phyloP scores from a whole-genome alignment of 352 stramenopile genomes.

The Globisporangium alternatum region DNA sequence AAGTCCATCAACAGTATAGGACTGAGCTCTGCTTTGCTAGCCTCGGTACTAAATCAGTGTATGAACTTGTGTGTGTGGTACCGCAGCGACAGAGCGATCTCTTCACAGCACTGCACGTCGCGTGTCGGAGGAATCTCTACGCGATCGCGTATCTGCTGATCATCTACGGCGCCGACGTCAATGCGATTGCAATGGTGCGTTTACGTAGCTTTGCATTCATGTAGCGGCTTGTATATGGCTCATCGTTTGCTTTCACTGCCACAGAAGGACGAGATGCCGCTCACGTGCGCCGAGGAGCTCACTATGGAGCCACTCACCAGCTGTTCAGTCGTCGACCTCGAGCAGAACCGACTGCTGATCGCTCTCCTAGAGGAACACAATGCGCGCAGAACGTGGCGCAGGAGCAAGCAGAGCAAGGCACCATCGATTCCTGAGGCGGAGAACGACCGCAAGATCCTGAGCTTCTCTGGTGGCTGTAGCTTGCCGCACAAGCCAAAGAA shows the following conservation, averaged over 20 bases:
- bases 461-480: conserved; percentile 31
- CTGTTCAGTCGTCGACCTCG: conserved; percentile 6
- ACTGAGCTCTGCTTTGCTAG: neutral
- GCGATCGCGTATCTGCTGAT: conserved; percentile 60
- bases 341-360: conserved; percentile 35
- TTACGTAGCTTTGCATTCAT: neutral
- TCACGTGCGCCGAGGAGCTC: conserved; percentile 41
- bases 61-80: neutral
- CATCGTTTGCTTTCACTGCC: neutral
- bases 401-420: neutral
- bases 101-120: conserved; percentile 60
- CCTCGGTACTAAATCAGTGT: neutral
- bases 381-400: conserved; percentile 59
- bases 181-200: conserved; percentile 55
- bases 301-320: conserved; percentile 13
- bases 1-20: neutral
- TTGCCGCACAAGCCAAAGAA: conserved; percentile 11
- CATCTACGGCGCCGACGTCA: conserved; percentile 69
- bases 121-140: conserved; percentile 60
- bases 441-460: conserved; percentile 11
- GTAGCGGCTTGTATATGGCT: neutral
- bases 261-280: conserved; percentile 68
- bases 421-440: neutral
- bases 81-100: conserved; percentile 51
- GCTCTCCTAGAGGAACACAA: conserved; percentile 38